Base-by-base conservation (phyloP, 495 filamentous ascomycete genomes). In the Neurospora discreta region DNA sequence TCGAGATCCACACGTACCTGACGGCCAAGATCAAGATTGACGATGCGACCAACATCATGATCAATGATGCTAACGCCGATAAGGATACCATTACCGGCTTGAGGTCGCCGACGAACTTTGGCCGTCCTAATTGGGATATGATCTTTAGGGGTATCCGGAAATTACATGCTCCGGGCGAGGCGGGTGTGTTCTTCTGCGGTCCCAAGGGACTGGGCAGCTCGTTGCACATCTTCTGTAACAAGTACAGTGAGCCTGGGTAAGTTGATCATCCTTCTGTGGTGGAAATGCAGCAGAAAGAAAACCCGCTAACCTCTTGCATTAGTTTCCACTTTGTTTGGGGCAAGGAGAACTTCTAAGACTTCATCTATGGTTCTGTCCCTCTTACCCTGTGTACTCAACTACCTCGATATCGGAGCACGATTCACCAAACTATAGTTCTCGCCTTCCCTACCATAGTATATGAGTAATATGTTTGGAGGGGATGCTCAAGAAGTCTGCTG, bases 31-130 rank as follows among this genome's bases (percentile, higher is more conserved):
- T 92, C 83, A 92, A 92, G 84, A 84, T 85, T 15, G 91, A 93
- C 78, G 91, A 92, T 75, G 90, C 90, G 43, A 91, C 89, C 11
- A 92, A 93, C 76, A 92, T 93, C 83, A 92, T 92, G 90, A 92
- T 92, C 83, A 91, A 93, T 80, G 91, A 93, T 74, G 90, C 89
- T 70, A 90, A 92, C 75, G 90, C 90, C 73, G 90, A 92, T 77
- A 89, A 89, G 79, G 90, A 92, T 79, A 86, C 90, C 72, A 92
- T 93, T 74, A 93, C 91, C 6, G 91, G 91, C 70, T 84, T 93
- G 16, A 84, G 91, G 39, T 88, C 90, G 52, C 90, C 91, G 58
- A 93, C 91, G 52, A 92, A 92, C 79, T 92, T 93, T 77, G 91
- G 91, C 71, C 84, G 91, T 43, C 91, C 91, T 8, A 92, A 93